Base-by-base conservation (phyloP, 2,329 filamentous ascomycete species). In the Arthrobotrys iridis region DNA sequence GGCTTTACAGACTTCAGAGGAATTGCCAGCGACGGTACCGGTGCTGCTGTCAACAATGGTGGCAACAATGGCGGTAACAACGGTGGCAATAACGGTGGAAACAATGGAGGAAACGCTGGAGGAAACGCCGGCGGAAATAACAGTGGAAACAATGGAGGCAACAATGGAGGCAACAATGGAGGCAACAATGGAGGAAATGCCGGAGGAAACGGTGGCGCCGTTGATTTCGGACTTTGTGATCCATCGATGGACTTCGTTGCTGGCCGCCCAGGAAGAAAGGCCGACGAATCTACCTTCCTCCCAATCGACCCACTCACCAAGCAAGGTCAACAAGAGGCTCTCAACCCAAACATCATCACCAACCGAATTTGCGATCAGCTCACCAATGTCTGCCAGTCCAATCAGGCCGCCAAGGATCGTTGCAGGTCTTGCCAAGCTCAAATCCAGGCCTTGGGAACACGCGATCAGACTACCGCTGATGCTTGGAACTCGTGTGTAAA, bases 281-380 rank as follows among this genome's bases (percentile, higher is more conserved):
- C 84, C 18, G 84, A 83, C 66, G 89, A 90, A 81, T 88, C 86
- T 82, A 90, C 89, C 58, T 91, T 91, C 86, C 87, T 89, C 81
- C 86, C 90, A 59, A 66, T 65, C 24, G 68, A 73, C 22, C 48
- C 59, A 30, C 68, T 73, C 35, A 86, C 86, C 52, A 89, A 91
- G 80, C 83, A 87, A 6, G 87, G 86, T 59, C 89, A 91, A 82
- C 82, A 88, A 79, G 89, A 91, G 80, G 88, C 89, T 6, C 84
- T 91, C 48, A 91, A 91, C 86, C 89, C 89, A 67, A 87, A 87
- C 83, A 91, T 91, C 84, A 91, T 91, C 84, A 90, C 88, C 81
- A 90, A 90, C 85, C 86, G 88, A 76, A 88, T 91, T 81, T 89
- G 87, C 82, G 89, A 91, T 82, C 88, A 90, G 83, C 85, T 91